Evolutionary conservation across 176 grass and related monocot genomes (phyloP).

Genomic region (Avena insularis): DNA sequence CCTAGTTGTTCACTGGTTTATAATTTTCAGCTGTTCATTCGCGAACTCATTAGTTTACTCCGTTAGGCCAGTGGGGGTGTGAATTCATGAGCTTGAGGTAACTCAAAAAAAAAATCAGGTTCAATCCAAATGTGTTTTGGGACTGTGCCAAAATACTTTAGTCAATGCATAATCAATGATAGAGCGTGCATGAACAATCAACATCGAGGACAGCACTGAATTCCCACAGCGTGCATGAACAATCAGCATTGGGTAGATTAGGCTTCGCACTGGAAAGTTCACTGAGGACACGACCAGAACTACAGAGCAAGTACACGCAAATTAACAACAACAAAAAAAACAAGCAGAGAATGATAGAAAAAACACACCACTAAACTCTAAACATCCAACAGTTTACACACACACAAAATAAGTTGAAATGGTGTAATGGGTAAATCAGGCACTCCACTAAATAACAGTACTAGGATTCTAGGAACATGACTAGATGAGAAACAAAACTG

Average conservation of each 20-base stretch:
- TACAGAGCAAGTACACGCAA: not conserved
- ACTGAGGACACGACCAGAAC: not conserved
- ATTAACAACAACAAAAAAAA: not conserved
- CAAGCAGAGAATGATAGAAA: not conserved
- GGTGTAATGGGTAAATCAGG: not conserved
- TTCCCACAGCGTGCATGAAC: not conserved
- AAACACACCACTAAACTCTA: not conserved
- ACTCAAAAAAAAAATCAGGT: not conserved
- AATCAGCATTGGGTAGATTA: not conserved
- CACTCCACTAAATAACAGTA: not conserved
- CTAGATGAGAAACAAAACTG: not conserved
- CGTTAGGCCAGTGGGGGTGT: not conserved
- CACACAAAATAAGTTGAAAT: not conserved
- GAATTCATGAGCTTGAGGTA: not conserved
- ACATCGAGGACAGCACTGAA: not conserved
- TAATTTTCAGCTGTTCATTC: conserved; percentile 4
- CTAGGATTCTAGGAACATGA: not conserved
- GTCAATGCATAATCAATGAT: not conserved
- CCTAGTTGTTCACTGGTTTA: not conserved
- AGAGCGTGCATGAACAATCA: not conserved
- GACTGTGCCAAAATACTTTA: not conserved
- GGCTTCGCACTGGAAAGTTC: not conserved
- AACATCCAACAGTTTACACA: not conserved
- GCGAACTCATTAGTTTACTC: not conserved
- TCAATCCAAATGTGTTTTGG: not conserved